A percentile compares a stretch with the other conserved stretches of the same genome.
These are phyloP conservation scores for Botryotinia narcissicola DNA, from an alignment of 2,329 filamentous ascomycete genomes.

Conservation along the genomic window DNA sequence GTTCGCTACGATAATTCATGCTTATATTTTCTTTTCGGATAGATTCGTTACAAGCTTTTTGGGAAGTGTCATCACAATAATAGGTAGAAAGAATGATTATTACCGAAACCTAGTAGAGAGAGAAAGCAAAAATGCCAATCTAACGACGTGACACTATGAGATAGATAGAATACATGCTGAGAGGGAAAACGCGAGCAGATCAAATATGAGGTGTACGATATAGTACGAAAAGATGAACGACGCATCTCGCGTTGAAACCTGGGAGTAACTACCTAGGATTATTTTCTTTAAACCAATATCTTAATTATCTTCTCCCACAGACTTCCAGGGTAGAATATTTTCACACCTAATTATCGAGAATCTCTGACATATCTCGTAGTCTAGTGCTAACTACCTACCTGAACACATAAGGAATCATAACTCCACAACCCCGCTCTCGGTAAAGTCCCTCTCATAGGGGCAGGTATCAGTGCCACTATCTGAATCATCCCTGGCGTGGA, in stretches of 20 bases:
- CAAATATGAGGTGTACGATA: slow-evolving; percentile 44
- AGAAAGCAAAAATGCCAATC: slow-evolving; percentile 43
- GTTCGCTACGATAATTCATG: slow-evolving; percentile 51
- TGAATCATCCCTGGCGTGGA: slow-evolving; percentile 45
- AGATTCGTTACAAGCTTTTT: slow-evolving; percentile 51
- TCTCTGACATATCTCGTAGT: neutral
- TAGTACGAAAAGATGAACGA: slow-evolving; percentile 40
- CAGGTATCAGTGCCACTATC: slow-evolving; percentile 40
- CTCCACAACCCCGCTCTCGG: neutral
- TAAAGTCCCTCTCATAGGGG: slow-evolving; percentile 19
- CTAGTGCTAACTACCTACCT: neutral
- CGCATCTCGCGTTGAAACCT: neutral
- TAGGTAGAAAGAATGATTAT: slow-evolving; percentile 44
- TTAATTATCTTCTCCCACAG: neutral
- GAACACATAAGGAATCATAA: neutral
- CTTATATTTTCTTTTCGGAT: slow-evolving; percentile 47
- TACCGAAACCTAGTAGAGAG: slow-evolving; percentile 47
- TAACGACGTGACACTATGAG: slow-evolving; percentile 45
- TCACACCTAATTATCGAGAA: neutral
- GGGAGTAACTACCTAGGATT: too few species aligned
- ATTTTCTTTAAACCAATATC: neutral
- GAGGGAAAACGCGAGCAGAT: slow-evolving; percentile 45
- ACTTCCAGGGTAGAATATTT: neutral
- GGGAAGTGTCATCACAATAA: slow-evolving; percentile 51
- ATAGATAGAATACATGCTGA: slow-evolving; percentile 50